These are phyloP conservation scores for Tylopilus balloui DNA, from an alignment of 768 basidiomycete species.

Conservation along the genomic window DNA sequence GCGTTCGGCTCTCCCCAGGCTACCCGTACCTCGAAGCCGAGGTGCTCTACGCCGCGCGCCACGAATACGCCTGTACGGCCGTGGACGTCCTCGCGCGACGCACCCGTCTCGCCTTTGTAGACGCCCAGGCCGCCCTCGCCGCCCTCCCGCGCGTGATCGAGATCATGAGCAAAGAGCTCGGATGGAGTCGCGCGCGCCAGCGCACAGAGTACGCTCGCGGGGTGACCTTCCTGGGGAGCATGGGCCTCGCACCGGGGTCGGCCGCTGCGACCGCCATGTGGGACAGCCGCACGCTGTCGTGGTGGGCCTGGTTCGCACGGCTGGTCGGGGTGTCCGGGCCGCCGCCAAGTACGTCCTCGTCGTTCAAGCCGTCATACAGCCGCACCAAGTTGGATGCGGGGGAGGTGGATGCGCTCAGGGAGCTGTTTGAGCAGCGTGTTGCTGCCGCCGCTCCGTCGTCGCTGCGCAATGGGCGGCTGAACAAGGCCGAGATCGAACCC, in stretches of 20 bases:
- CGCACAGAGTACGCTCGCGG: constrained; percentile 54
- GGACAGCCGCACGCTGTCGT: constrained; percentile 7
- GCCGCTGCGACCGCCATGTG: background rate
- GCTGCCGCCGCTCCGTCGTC: background rate
- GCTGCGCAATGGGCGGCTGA: constrained; percentile 29
- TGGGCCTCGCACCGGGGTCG: constrained; percentile 68
- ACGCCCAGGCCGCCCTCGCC: constrained; percentile 78
- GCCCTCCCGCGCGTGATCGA: constrained; percentile 85
- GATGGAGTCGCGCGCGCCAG: constrained; percentile 64
- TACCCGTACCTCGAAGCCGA: constrained; percentile 95
- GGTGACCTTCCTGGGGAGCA: constrained; percentile 68
- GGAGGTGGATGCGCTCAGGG: constrained; percentile 41
- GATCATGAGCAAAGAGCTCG: constrained; percentile 83
- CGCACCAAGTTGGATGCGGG: constrained; percentile 53
- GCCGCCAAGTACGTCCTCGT: background rate
- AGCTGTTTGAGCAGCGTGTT: constrained; percentile 29
- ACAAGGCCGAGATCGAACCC: constrained; percentile 37
- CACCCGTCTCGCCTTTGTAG: constrained; percentile 91
- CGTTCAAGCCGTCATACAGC: constrained; percentile 34
- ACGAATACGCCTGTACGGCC: constrained; percentile 93
- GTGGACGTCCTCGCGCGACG: constrained; percentile 90
- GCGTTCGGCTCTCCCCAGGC: constrained; percentile 59
- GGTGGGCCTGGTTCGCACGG: constrained; percentile 17
- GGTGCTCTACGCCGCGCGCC: constrained; percentile 78
- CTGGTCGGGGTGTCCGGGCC: constrained; percentile 22